Conservation (phyloP, 2,329 filamentous ascomycete species). For the Colletotrichum tamarilloi region DNA sequence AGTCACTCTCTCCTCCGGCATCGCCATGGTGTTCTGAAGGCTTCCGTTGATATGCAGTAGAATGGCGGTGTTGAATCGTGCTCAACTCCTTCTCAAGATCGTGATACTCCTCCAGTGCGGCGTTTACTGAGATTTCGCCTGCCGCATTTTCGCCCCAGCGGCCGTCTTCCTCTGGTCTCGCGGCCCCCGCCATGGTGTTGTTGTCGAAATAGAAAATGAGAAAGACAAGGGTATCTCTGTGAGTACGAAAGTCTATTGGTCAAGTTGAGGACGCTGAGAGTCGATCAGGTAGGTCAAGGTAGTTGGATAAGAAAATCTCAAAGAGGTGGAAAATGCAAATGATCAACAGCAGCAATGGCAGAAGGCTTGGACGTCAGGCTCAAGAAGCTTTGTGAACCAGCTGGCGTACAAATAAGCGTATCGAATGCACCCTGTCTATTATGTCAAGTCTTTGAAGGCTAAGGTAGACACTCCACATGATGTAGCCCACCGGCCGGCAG, state of each 20-base stretch:
- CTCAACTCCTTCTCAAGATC: constrained; percentile 40
- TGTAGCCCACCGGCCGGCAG: background rate
- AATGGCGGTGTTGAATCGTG: constrained; percentile 31
- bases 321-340: background rate
- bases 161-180: constrained; percentile 34
- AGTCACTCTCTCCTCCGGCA: constrained; percentile 28
- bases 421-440: constrained; percentile 6
- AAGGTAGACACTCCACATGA: constrained; percentile 15
- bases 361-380: background rate
- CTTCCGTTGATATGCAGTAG: constrained; percentile 1
- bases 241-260: background rate
- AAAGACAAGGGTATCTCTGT: background rate
- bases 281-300: background rate
- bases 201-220: background rate
- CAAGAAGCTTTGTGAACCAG: background rate
- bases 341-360: background rate
- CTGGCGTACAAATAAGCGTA: background rate
- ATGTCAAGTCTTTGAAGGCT: constrained; percentile 1
- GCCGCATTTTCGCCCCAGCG: constrained; percentile 41
- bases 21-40: constrained; percentile 1
- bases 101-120: constrained; percentile 36
- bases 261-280: background rate
- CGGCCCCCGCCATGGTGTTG: constrained; percentile 1
- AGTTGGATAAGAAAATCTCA: background rate
- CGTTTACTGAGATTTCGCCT: constrained; percentile 37